phyloP scores from a whole-genome alignment of 1,284 basidiomycete species.

The Ceratobasidium sp. region DNA sequence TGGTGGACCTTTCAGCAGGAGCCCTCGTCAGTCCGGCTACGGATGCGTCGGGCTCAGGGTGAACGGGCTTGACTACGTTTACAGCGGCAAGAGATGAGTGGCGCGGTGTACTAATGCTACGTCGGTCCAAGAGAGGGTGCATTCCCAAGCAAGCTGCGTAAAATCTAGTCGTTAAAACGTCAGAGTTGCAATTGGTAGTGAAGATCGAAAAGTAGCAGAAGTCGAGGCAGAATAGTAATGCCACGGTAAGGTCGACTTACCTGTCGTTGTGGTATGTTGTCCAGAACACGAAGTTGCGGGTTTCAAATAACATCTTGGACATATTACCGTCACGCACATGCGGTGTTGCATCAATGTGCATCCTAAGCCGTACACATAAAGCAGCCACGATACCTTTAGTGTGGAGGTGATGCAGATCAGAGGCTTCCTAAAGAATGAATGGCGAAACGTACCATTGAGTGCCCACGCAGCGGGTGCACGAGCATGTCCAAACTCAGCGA shows the following conservation, averaged over 20 bases:
- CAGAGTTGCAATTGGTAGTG: background rate
- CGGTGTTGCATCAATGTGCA: constrained; percentile 35
- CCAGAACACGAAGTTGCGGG: constrained; percentile 39
- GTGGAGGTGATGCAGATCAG: background rate
- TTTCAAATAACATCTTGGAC: constrained; percentile 34
- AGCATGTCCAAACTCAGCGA: constrained; percentile 31
- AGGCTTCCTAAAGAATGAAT: background rate
- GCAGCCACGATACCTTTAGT: constrained; percentile 21
- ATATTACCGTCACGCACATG: constrained; percentile 18
- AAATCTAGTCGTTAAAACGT: background rate
- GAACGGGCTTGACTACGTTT: background rate
- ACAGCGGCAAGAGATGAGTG: background rate
- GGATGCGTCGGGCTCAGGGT: no score
- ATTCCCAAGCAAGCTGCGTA: constrained; percentile 2
- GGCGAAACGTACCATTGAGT: background rate
- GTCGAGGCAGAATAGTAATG: no score
- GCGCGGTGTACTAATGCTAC: constrained; percentile 4
- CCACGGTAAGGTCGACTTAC: background rate
- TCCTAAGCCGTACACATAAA: constrained; percentile 23
- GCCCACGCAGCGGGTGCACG: constrained; percentile 32
- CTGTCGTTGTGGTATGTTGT: constrained; percentile 25
- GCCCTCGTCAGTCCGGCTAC: background rate
- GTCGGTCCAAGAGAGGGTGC: constrained; percentile 1
- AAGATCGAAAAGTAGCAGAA: no score
- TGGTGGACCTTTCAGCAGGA: background rate